Base-by-base conservation (phyloP, 768 basidiomycete genomes). In the Psilocybe subaeruginosa region DNA sequence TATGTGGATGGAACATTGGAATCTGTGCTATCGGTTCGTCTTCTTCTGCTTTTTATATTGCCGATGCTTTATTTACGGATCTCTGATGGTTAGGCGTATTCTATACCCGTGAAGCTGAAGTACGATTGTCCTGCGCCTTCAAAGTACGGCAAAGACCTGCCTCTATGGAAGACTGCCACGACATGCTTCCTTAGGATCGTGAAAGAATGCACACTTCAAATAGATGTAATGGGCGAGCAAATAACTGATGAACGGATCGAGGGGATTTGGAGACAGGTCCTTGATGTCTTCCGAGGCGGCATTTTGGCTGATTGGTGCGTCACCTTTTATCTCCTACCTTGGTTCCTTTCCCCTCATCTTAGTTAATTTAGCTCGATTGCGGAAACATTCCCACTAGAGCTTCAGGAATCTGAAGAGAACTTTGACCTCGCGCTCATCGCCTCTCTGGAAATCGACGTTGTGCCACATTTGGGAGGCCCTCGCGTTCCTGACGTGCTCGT, bases 131-230 rank as follows among this genome's bases (percentile, higher is more conserved):
- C 97, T 0, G 77, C 91, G 0, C 85, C 97, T 0, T 94, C 91
- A 43, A 95, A 90, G 70, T 93, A 87, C 69, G 94, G 93, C 2
- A 89, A 92, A 56, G 97, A 96, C 68, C 76, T 74, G 19, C 95
- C 96, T 0, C 76, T 99, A 2, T 99, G 97, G 97, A 96, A 95
- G 76, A 95, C 94, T 0, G 96, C 95, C n/a, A 94, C 91, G 2
- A 84, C 80, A 12, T 87, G 81, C 68, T 93, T 93, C 73, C 77
- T 95, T 68, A 79, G 80, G 12, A 82, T 93, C 33, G 88, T 93
- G 47, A 90, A 86, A 59, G 89, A 90, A 60, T 86, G 86, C 64
- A 78, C 83, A 1, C 63, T 71, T 27, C 83, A 82, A 58, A 76
- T 93, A 54, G 75, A 84, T 61, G 64, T 64, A 3, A 71, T 90